Conservation (phyloP, 306 rosid genomes). For the Vigna mungo region DNA sequence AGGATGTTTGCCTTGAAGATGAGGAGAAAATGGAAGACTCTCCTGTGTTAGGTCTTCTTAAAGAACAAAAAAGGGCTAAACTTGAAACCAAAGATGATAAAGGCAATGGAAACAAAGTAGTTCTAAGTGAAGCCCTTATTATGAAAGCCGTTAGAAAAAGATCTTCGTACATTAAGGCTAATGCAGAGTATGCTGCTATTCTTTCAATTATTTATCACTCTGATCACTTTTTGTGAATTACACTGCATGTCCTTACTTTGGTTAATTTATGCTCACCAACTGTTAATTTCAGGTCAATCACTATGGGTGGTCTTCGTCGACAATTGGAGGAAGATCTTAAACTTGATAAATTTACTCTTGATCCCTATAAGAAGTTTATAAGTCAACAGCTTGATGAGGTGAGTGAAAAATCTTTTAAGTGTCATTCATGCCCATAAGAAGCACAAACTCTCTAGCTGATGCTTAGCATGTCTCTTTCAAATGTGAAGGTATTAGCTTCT, state of each 20-base stretch:
- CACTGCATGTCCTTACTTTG: conserved; percentile 13
- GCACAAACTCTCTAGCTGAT: conserved; percentile 11
- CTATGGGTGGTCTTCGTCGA: conserved; percentile 88
- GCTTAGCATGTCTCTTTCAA: conserved; percentile 33
- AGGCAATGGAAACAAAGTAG: conserved; percentile 55
- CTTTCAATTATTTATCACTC: conserved; percentile 26
- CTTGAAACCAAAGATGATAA: conserved; percentile 54
- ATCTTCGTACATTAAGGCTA: conserved; percentile 72
- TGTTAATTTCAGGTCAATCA: conserved; percentile 66
- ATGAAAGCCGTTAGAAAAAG: conserved; percentile 77
- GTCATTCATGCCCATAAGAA: conserved; percentile 36
- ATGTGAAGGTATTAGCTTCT: conserved; percentile 63
- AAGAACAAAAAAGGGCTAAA: conserved; percentile 57
- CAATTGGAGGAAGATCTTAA: conserved; percentile 88
- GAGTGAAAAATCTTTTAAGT: conserved; percentile 39
- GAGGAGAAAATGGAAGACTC: conserved; percentile 79
- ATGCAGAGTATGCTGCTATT: conserved; percentile 78
- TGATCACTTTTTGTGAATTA: conserved; percentile 13
- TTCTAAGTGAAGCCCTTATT: conserved; percentile 66
- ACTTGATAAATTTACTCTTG: conserved; percentile 70
- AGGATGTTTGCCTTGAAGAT: conserved; percentile 57
- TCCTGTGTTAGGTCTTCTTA: conserved; percentile 75
- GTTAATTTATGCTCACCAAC: neutral
- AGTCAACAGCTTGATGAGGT: conserved; percentile 79
- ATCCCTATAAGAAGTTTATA: conserved; percentile 77